Conservation (phyloP, 345 rosid genomes). For the Corchorus olitorius region DNA sequence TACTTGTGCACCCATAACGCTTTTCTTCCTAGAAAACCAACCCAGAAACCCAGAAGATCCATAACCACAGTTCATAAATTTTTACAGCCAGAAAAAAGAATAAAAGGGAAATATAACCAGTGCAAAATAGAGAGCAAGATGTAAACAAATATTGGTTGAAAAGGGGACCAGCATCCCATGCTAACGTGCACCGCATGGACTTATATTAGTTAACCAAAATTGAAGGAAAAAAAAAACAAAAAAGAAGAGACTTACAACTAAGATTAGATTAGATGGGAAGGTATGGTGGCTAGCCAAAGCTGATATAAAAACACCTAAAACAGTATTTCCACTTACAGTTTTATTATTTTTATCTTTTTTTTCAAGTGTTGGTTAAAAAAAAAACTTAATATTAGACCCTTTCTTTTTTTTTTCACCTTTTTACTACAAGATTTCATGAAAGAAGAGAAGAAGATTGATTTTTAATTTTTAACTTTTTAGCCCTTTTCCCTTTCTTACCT, state of each 20-base stretch:
- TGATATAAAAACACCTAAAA: slow-evolving; percentile 47
- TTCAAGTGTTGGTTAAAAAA: slow-evolving; percentile 30
- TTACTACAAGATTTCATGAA: slow-evolving; percentile 42
- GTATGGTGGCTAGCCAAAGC: slow-evolving; percentile 59
- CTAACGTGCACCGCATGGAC: slow-evolving; percentile 77
- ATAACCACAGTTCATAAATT: slow-evolving; percentile 25
- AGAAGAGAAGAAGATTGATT: slow-evolving; percentile 32
- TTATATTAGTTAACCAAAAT: slow-evolving; percentile 42
- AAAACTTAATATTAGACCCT: slow-evolving; percentile 22
- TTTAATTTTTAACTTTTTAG: slow-evolving; percentile 22
- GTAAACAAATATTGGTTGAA: slow-evolving; percentile 19
- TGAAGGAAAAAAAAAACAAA: slow-evolving; percentile 17
- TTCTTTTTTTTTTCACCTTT: slow-evolving; percentile 31
- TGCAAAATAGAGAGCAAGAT: slow-evolving; percentile 40
- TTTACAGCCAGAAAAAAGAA: slow-evolving; percentile 7
- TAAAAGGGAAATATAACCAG: slow-evolving; percentile 23
- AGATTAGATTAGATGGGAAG: slow-evolving; percentile 48
- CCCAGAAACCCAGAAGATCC: slow-evolving; percentile 34
- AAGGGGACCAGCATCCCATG: slow-evolving; percentile 80
- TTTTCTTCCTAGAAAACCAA: slow-evolving; percentile 33
- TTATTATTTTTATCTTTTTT: slow-evolving; percentile 15
- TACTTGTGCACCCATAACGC: slow-evolving; percentile 40
- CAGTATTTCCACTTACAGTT: slow-evolving; percentile 50
- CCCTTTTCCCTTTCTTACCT: slow-evolving; percentile 46
- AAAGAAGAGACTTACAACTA: slow-evolving; percentile 7